Base-by-base conservation (phyloP, 2,329 filamentous ascomycete genomes). In the Coniochaeta sp. region DNA sequence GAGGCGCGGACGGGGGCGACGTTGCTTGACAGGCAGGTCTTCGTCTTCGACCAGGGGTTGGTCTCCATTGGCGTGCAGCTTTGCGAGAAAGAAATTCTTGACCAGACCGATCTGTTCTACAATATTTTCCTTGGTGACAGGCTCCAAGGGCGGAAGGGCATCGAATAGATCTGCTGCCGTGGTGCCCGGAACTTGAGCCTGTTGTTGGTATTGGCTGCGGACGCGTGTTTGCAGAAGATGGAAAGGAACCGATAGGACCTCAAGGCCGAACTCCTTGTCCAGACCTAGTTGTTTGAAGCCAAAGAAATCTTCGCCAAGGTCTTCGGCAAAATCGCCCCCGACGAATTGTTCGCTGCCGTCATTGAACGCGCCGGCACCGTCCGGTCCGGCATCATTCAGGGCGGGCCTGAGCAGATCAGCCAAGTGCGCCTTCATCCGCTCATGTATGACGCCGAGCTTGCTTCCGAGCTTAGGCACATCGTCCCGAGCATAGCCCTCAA, bases 231-330 rank as follows among this genome's bases (percentile, higher is more conserved):
- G 95, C 30, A 99, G 84, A 22, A 99, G 84, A 76, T 99, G 95
- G 61, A 99, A 81, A 26, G 96, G 95, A 38, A 99, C 95, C 58
- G 90, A 93, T 62, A 98, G 84, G 65, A 89, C 89, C 34, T 93
- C 88, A 63, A 95, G 81, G 19, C 93, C 93, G 71, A 98, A 89
- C 71, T 99, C 95, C 67, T 87, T 89, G 69, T 96, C 92, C 61
- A 99, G 82, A 50, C 95, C 95, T 54, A 99, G 84, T 62, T 96
- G 93, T 71, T 92, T 93, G 83, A 99, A 98, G 30, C 95, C 95
- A 70, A 99, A 99, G 83, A 97, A 99, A 76, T 99, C 95, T 78
- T 99, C 95, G 62, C 93, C 93, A 14, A 99, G 89, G 67, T 99
- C 95, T 72, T 97, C 95, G 0, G 95, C 95, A 72, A 99, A 99